Conservation (phyloP, 2,329 filamentous ascomycete species). For the Arthroderma sp. region DNA sequence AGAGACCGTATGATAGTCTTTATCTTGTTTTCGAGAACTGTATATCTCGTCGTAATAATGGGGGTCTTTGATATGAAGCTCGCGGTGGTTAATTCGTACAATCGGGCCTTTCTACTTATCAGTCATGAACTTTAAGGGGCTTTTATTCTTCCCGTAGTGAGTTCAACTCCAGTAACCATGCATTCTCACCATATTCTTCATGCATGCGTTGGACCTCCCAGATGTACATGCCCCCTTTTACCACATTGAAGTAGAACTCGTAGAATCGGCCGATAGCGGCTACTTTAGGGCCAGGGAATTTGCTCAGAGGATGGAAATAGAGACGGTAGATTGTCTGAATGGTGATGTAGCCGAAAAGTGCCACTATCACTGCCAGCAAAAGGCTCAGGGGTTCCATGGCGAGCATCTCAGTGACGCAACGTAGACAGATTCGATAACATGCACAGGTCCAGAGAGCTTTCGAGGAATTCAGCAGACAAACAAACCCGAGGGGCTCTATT, state of each 20-base stretch:
- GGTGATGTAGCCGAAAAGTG: neutral
- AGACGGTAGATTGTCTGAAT: slow-evolving; percentile 15
- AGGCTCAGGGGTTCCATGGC: neutral
- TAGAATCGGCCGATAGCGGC: slow-evolving; percentile 20
- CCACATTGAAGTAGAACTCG: slow-evolving; percentile 20
- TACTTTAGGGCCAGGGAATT: slow-evolving; percentile 20
- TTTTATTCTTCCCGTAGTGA: neutral
- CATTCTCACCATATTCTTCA: slow-evolving; percentile 21
- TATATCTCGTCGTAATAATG: slow-evolving; percentile 17
- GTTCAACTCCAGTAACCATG: neutral
- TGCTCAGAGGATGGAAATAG: slow-evolving; percentile 20
- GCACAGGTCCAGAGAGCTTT: no score
- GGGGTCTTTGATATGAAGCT: slow-evolving; percentile 19
- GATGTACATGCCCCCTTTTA: slow-evolving; percentile 20
- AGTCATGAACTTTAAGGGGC: neutral
- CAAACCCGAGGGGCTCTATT: no score
- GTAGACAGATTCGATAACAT: neutral
- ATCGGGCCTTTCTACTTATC: slow-evolving; percentile 15
- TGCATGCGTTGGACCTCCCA: slow-evolving; percentile 23
- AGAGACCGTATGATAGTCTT: neutral
- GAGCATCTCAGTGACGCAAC: neutral
- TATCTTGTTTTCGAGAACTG: slow-evolving; percentile 2
- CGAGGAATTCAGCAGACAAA: no score
- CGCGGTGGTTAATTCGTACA: slow-evolving; percentile 18
- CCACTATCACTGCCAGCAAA: neutral